Evolutionary conservation across 768 basidiomycete genomes (phyloP).

Genomic region (Favolaschia claudopus): DNA sequence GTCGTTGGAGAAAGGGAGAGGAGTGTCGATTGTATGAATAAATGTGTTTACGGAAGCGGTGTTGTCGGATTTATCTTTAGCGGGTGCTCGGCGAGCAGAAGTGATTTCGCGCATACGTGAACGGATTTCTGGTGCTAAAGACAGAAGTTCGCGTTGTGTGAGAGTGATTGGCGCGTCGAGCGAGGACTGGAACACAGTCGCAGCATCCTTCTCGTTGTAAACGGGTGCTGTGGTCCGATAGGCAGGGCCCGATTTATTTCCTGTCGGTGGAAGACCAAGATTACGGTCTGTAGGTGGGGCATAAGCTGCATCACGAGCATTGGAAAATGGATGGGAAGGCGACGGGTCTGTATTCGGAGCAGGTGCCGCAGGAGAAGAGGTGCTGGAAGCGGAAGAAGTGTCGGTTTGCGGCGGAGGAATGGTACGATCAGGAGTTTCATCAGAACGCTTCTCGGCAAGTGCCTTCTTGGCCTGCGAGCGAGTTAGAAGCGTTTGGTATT

Average conservation of each 20-base stretch:
- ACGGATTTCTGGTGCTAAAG: conserved; percentile 28
- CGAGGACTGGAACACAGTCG: conserved; percentile 17
- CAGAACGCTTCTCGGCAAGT: too few relatives aligned
- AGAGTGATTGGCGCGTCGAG: conserved; percentile 29
- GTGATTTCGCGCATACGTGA: conserved; percentile 23
- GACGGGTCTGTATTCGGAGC: too few relatives aligned
- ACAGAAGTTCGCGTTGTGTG: conserved; percentile 29
- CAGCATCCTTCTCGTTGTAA: conserved; percentile 26
- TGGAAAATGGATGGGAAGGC: conserved; percentile 7
- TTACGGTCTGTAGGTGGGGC: conserved; percentile 20
- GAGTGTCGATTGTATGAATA: too few relatives aligned
- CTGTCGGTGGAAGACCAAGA: conserved; percentile 14
- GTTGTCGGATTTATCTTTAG: not conserved
- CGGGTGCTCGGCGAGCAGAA: conserved; percentile 10
- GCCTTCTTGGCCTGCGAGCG: too few relatives aligned
- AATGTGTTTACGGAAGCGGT: not conserved
- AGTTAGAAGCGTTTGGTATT: too few relatives aligned
- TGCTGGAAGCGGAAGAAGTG: too few relatives aligned
- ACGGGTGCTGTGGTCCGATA: conserved; percentile 28
- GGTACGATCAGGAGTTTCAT: too few relatives aligned
- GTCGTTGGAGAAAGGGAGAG: not conserved
- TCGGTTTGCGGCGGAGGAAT: too few relatives aligned
- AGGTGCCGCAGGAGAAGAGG: too few relatives aligned
- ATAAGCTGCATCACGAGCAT: conserved; percentile 19
- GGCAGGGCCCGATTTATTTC: conserved; percentile 19